Evolutionary conservation across 1,284 basidiomycete species (phyloP), one percentile per base, ranked within the genome.

Genomic region (Golubevia sp.): DNA sequence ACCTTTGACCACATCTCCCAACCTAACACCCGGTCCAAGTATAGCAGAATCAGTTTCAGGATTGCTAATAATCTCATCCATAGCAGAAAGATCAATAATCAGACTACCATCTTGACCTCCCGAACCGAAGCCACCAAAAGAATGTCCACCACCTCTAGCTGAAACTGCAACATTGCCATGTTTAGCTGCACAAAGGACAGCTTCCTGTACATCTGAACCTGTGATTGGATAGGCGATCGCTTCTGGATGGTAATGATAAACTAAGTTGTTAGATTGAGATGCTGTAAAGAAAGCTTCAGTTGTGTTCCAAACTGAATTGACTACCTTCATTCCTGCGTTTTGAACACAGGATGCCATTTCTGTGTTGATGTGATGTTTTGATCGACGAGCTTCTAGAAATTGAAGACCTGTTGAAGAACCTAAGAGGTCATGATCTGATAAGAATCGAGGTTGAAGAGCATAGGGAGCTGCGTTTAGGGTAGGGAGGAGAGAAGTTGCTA

Each of bases 171-270:
- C 55, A 48, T 68, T 59, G 21, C 68, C 66, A 55, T 52, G 62
- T 49, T 1, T 44, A 27, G 62, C 66, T 57, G 58, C 71, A 38
- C 71, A 73, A 0, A 25, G 27, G 0, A 79, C 76, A 3, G 70
- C 68, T n/a, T 59, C 51, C 24, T 64, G 58, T 7, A 79, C 77
- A 6, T 73, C 57, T 0, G 52, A 24, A 2, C 67, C 15, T 2
- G 56, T 26, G 1, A 55, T 48, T 2, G 77, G 71, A 55, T 71
- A 74, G 20, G 67, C 70, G 61, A 79, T 71, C 13, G 71, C 65
- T 3, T 54, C 53, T 2, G 77, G 76, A 23, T 76, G 75, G 68
- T 71, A 79, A 66, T 79, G 77, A 54, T 72, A 79, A 49, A 74
- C 27, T 59, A 76, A 48, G 30, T 79, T 79, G 63, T 79, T 76